Evolutionary conservation across 129 eudicot genomes (phyloP).

Genomic region (Arctium minus): DNA sequence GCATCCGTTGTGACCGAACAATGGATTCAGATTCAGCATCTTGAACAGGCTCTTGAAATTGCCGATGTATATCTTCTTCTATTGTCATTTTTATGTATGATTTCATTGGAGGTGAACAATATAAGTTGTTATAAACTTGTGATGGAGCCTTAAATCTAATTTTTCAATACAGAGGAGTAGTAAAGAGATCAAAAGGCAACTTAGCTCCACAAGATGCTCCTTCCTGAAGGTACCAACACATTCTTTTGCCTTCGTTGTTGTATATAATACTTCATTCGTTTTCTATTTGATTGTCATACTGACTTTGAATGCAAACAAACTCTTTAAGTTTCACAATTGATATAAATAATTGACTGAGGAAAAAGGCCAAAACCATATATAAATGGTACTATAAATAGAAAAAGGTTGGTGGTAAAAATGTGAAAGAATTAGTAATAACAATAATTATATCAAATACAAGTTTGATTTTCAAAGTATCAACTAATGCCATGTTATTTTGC

Average conservation of each 20-base stretch:
- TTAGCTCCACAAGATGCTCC: constrained; percentile 41
- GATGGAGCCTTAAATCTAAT: constrained; percentile 4
- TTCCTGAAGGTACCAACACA: constrained; percentile 51
- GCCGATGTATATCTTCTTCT: constrained; percentile 45
- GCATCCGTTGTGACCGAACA: constrained; percentile 67
- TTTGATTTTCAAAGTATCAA: neutral
- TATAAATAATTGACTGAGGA: neutral
- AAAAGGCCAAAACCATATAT: neutral
- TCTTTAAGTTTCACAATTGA: neutral
- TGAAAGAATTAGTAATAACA: neutral
- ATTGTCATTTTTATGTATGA: neutral
- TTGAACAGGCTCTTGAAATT: constrained; percentile 86
- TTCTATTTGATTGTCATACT: neutral
- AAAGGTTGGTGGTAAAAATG: neutral
- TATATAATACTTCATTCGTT: neutral
- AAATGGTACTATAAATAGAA: neutral
- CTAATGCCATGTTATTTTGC: neutral
- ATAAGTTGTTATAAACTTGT: neutral
- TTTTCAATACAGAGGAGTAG: constrained; percentile 37
- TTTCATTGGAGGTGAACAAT: neutral
- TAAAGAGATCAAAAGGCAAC: constrained; percentile 32
- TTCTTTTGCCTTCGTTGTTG: neutral
- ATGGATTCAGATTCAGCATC: constrained; percentile 89
- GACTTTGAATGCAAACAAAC: neutral
- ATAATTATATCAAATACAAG: neutral